Conservation (phyloP, 768 basidiomycete species). For the Lactarius pseudohatsudake region DNA sequence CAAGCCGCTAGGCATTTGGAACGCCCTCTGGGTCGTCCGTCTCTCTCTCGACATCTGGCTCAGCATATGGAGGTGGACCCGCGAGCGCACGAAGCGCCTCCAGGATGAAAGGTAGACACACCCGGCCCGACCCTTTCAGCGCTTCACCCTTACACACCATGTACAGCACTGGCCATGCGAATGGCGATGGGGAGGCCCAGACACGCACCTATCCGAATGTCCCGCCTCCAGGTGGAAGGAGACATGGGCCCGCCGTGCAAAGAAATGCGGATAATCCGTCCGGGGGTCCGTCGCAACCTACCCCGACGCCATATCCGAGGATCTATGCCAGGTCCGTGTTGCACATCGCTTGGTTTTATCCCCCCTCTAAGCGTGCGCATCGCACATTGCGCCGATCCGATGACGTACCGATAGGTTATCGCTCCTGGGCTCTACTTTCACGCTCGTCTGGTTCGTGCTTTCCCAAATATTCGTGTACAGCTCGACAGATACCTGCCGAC, state of each 20-base stretch:
- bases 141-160: neutral
- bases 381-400: neutral
- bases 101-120: conserved; percentile 26
- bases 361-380: conserved; percentile 2
- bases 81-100: conserved; percentile 31
- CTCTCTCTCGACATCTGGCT: conserved; percentile 49
- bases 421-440: conserved; percentile 64
- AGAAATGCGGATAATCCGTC: conserved; percentile 3
- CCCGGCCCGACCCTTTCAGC: conserved; percentile 7
- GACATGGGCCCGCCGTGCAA: neutral
- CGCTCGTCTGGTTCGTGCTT: conserved; percentile 80
- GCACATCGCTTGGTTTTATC: neutral
- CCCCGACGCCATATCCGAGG: conserved; percentile 25
- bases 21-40: conserved; percentile 60
- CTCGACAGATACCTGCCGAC: conserved; percentile 69
- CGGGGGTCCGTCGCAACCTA: neutral
- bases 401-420: conserved; percentile 47
- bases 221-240: conserved; percentile 12
- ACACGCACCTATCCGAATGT: conserved; percentile 3
- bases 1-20: conserved; percentile 67
- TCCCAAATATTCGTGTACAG: conserved; percentile 81
- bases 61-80: conserved; percentile 56
- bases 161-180: conserved; percentile 8
- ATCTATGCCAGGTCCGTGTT: conserved; percentile 23
- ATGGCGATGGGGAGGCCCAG: conserved; percentile 10